Evolutionary conservation across 2,329 filamentous ascomycete species (phyloP), one percentile per base, ranked within the genome.

Genomic region (Ophiocordyceps unilateralis): DNA sequence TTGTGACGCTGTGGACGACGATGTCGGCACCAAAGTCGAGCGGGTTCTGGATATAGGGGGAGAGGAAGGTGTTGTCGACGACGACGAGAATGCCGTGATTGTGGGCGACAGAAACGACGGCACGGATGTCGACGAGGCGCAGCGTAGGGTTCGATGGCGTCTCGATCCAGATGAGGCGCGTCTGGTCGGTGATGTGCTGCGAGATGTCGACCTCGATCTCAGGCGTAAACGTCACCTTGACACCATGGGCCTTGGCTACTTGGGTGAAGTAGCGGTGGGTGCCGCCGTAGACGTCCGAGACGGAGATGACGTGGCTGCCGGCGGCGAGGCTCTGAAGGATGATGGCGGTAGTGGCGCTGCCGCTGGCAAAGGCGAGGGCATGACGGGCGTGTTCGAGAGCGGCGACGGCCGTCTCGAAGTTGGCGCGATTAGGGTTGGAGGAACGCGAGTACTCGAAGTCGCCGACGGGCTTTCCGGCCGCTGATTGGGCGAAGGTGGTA

Each of bases 231-330:
- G 89, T 93, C 48, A 96, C 91, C 53, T 83, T 78, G 43, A 98
- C 86, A 55, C 89, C 86, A 62, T 98, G 91, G 22, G 91, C 87
- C 55, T 85, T 79, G 45, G 91, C 91, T 41, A 96, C 91, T 67
- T 95, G 88, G 50, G 91, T 98, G 70, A 98, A 98, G 70, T 98
- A 98, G 56, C 91, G 76, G 68, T 98, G 91, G 37, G 91, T 98
- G 53, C 91, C 91, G 53, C 91, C 91, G 62, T 98, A 98, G 54
- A 98, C 88, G 61, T 98, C 91, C 39, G 87, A 93, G 40, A 98
- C 86, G 47, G 87, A 95, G 54, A 98, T 81, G 55, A 98, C 85
- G 66, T 98, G 91, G 40, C 85, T 91, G 48, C 87, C 88, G 12
- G 83, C 73, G 21, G 89, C 87, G 45, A 98, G 76, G 52, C 84